Percentiles rank a stretch among this genome's conserved stretches.
Conservation (phyloP, 2,329 filamentous ascomycete species). For the Neofusicoccum parvum region DNA sequence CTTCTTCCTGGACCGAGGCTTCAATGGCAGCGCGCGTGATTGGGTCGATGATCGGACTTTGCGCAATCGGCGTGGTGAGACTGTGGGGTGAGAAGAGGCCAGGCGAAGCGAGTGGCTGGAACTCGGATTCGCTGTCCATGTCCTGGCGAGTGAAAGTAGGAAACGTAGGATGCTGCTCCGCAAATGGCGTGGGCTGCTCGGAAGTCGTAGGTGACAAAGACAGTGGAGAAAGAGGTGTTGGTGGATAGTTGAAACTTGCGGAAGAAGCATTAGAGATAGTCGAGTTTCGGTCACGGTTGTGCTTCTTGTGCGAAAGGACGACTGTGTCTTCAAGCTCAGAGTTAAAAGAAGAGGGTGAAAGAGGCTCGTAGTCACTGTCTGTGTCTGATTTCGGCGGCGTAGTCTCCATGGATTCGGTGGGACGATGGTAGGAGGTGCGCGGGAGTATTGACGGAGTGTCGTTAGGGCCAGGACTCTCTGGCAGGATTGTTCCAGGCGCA, state of each 20-base stretch:
- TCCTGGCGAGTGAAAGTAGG: constrained; percentile 9
- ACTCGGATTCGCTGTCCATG: constrained; percentile 5
- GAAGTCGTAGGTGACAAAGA: constrained; percentile 3
- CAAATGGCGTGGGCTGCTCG: constrained; percentile 8
- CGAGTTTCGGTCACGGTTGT: constrained; percentile 19
- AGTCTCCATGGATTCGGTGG: constrained; percentile 1
- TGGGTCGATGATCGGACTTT: constrained; percentile 9
- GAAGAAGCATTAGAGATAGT: constrained; percentile 18
- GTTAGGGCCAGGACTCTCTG: neutral
- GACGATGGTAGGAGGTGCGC: constrained; percentile 1
- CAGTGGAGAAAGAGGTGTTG: constrained; percentile 15
- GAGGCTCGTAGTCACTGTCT: constrained; percentile 8
- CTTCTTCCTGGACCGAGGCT: constrained; percentile 13
- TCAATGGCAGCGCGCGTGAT: constrained; percentile 15
- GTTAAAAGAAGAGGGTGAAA: neutral
- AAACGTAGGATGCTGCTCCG: neutral
- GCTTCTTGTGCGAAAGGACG: constrained; percentile 4
- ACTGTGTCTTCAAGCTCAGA: constrained; percentile 8
- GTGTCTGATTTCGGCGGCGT: constrained; percentile 8
- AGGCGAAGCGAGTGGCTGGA: constrained; percentile 6
- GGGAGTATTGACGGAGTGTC: neutral
- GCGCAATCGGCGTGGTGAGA: neutral
- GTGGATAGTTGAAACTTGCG: constrained; percentile 11
- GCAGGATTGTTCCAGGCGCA: neutral
- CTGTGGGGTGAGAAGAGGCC: constrained; percentile 1